Base-by-base conservation (phyloP, 495 filamentous ascomycete genomes). In the Hypoxylon subgilvum region DNA sequence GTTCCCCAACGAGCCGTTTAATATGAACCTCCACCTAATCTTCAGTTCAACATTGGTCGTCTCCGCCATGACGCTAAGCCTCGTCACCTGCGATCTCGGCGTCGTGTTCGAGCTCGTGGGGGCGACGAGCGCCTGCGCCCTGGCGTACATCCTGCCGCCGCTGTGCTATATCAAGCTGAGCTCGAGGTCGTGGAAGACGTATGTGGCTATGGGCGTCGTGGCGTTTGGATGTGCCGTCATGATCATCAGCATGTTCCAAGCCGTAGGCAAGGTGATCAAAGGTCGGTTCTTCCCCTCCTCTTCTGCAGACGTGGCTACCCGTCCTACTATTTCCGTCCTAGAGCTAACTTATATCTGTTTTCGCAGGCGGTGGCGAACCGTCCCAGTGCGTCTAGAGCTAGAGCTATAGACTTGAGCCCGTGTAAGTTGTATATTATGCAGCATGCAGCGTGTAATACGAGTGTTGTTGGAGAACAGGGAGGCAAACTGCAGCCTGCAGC, bases 91-190 rank as follows among this genome's bases (percentile, higher is more conserved):
- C 70, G 94, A 98, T 65, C 80, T 97, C 2, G 94, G 94, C 8
- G 84, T 87, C 17, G 92, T 98, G 0, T 97, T 98, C 69, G 94
- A 98, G 71, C 75, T 98, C 28, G 91, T 97, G 38, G 94, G 94
- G 41, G 93, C 95, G 6, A 98, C 94, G 13, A 92, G 88, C 67
- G 94, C 94, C 5, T 91, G 91, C 54, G 91, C 92, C 23, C 78
- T 98, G 66, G 94, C 94, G 4, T 98, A 96, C 72, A 96, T 98
- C 21, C 77, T 98, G 48, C 94, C 94, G 63, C 93, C 94, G 14
- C 73, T 97, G 7, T 98, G 94, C 71, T 98, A 92, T 70, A 87
- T 97, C 65, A 96, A 93, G 70, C 79, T 98, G 27, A 93, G 89
- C 61, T 91, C 81, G 16, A 79, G 85, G 66, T 86, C 81, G 60